Conservation (phyloP, 1,139 yeast genomes). For the Pneumocystis wakefieldiae region DNA sequence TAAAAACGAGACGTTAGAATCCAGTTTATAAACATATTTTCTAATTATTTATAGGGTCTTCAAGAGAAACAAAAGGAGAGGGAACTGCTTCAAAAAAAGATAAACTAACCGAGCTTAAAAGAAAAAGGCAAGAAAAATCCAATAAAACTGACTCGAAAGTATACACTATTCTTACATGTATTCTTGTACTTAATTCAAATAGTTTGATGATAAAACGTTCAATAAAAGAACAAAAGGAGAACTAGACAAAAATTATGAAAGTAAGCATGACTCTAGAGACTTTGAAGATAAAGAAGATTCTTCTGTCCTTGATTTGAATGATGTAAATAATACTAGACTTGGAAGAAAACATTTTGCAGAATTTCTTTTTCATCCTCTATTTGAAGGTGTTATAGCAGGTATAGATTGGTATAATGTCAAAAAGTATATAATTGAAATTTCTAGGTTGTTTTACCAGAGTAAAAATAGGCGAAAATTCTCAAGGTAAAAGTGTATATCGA, state of each 20-base stretch:
- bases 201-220: conserved; percentile 25
- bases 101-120: conserved; percentile 67
- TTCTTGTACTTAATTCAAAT: conserved; percentile 25
- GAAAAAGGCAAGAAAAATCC: conserved; percentile 54
- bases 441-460: conserved; percentile 54
- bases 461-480: conserved; percentile 56
- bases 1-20: conserved; percentile 22
- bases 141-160: conserved; percentile 17
- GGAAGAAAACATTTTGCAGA: conserved; percentile 65
- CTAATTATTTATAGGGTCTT: not conserved
- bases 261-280: conserved; percentile 16
- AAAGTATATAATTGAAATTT: conserved; percentile 17
- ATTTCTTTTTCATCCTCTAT: conserved; percentile 69
- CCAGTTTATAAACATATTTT: not conserved
- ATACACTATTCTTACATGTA: conserved; percentile 13
- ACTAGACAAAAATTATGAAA: conserved; percentile 11
- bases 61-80: conserved; percentile 17
- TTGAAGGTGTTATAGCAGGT: conserved; percentile 35
- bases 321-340: conserved; percentile 54
- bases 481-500: conserved; percentile 53
- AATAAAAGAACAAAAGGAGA: conserved; percentile 20
- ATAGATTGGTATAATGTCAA: not conserved
- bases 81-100: conserved; percentile 31
- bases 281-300: conserved; percentile 22
- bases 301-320: conserved; percentile 32